Percentiles rank a stretch among this genome's conserved stretches.
Evolutionary conservation across 2,329 filamentous ascomycete species (phyloP).

Genomic region (Xylaria sp.): DNA sequence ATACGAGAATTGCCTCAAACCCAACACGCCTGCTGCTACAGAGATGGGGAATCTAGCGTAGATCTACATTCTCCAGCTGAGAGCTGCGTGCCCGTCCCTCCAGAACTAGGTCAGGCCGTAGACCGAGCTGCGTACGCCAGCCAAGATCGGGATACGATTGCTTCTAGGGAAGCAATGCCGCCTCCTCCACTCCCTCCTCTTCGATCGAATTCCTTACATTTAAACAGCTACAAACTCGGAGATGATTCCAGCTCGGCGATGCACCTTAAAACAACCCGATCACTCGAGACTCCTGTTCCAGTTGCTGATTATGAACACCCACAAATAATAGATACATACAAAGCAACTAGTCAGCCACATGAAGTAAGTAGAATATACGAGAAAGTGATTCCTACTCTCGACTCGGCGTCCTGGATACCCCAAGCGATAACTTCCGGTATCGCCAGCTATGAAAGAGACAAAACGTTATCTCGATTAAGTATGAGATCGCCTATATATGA

Average conservation of each 20-base stretch:
- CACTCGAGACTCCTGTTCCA: neutral
- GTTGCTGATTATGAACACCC: neutral
- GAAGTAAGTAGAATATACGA: slow-evolving; percentile 16
- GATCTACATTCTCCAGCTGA: neutral
- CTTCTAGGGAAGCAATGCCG: slow-evolving; percentile 49
- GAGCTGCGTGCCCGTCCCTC: neutral
- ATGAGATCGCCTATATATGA: slow-evolving; percentile 40
- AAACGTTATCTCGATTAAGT: slow-evolving; percentile 33
- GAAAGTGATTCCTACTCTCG: slow-evolving; percentile 30
- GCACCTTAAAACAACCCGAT: neutral
- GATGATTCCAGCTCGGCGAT: neutral
- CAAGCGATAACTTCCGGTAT: slow-evolving; percentile 39
- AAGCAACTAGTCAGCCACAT: neutral
- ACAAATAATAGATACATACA: neutral
- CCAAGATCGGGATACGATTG: slow-evolving; percentile 37
- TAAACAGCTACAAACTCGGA: neutral
- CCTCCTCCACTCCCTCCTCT: slow-evolving; percentile 46
- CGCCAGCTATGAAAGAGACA: slow-evolving; percentile 26
- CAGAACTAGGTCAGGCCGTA: neutral
- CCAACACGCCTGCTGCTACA: neutral
- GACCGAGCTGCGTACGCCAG: slow-evolving; percentile 3
- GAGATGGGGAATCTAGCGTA: neutral
- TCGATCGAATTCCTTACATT: slow-evolving; percentile 9
- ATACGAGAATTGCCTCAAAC: neutral
- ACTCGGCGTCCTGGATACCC: slow-evolving; percentile 46